Conservation (phyloP, 2,329 filamentous ascomycete species). For the Fusarium zealandicum region DNA sequence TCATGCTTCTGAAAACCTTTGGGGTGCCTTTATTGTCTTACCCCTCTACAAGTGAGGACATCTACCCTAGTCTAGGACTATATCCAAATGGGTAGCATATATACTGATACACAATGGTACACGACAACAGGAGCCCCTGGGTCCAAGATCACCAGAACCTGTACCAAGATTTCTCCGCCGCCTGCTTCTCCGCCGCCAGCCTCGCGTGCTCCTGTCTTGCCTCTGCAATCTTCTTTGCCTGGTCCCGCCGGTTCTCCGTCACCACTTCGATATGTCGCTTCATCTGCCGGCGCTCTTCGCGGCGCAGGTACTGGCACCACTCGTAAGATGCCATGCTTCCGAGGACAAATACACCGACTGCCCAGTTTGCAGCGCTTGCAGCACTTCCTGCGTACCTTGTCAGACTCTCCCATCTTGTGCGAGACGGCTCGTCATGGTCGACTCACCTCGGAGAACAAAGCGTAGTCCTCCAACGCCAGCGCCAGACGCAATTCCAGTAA, state of each 20-base stretch:
- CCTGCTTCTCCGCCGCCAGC: conserved; percentile 45
- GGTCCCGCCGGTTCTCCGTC: conserved; percentile 58
- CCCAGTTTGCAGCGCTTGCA: conserved; percentile 77
- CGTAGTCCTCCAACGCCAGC: conserved; percentile 77
- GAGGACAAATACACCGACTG: conserved; percentile 77
- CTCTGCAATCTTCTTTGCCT: conserved; percentile 54
- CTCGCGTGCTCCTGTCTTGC: conserved; percentile 47
- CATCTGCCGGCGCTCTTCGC: conserved; percentile 82
- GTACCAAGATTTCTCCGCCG: conserved; percentile 59
- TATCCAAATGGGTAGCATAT: conserved; percentile 23
- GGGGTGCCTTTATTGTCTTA: background rate
- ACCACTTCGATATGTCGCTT: conserved; percentile 78
- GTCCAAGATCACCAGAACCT: conserved; percentile 58
- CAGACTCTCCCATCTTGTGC: conserved; percentile 9
- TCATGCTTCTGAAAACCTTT: conserved; percentile 1
- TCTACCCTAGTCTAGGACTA: conserved; percentile 13
- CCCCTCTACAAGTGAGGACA: conserved; percentile 14
- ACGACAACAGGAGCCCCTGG: conserved; percentile 5
- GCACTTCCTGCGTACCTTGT: conserved; percentile 42
- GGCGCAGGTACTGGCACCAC: conserved; percentile 78
- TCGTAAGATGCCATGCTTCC: conserved; percentile 79
- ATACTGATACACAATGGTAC: conserved; percentile 39
- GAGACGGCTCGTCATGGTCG: background rate
- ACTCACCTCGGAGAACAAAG: conserved; percentile 76
- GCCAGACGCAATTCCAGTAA: conserved; percentile 83